A percentile compares a stretch with the other conserved stretches of the same genome.
phyloP scores from a whole-genome alignment of 495 filamentous ascomycete species.

The Antarctomyces pellizariae region DNA sequence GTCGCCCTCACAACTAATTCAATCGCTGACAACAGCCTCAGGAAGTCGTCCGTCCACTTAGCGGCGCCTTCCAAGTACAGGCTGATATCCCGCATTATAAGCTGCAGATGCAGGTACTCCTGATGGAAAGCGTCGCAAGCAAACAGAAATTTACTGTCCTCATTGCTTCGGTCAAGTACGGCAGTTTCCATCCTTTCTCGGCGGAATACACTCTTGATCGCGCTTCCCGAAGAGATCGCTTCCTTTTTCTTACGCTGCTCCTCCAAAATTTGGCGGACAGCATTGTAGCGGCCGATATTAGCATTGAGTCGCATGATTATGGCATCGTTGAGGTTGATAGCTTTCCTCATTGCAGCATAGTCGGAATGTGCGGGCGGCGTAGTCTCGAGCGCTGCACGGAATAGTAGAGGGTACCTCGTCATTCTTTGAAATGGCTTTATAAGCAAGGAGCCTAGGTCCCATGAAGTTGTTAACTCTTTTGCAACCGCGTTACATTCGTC shows the following conservation, averaged over 20 bases:
- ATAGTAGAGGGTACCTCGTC: constrained; percentile 71
- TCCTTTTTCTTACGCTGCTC: too few relatives aligned
- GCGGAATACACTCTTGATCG: too few relatives aligned
- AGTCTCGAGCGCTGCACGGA: constrained; percentile 50
- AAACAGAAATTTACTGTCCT: too few relatives aligned
- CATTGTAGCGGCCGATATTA: too few relatives aligned
- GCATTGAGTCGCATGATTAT: too few relatives aligned
- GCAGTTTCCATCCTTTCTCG: too few relatives aligned
- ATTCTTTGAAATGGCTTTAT: constrained; percentile 91
- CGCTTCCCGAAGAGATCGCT: too few relatives aligned
- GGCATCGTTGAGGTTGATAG: too few relatives aligned
- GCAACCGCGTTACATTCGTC: constrained; percentile 76
- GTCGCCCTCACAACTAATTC: constrained; percentile 35
- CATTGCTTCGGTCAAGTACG: too few relatives aligned
- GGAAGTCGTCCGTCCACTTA: constrained; percentile 46
- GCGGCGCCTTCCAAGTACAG: constrained; percentile 55
- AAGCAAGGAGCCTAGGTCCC: constrained; percentile 81
- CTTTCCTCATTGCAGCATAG: too few relatives aligned
- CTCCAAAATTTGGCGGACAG: too few relatives aligned
- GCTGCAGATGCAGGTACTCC: constrained; percentile 70
- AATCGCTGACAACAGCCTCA: constrained; percentile 43
- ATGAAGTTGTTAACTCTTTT: constrained; percentile 70
- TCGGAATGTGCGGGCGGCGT: constrained; percentile 74
- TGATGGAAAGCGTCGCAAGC: too few relatives aligned
- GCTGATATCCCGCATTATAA: constrained; percentile 76